Evolutionary conservation across 1,284 basidiomycete genomes (phyloP).

Genomic region (Lentinula novae-zelandiae): DNA sequence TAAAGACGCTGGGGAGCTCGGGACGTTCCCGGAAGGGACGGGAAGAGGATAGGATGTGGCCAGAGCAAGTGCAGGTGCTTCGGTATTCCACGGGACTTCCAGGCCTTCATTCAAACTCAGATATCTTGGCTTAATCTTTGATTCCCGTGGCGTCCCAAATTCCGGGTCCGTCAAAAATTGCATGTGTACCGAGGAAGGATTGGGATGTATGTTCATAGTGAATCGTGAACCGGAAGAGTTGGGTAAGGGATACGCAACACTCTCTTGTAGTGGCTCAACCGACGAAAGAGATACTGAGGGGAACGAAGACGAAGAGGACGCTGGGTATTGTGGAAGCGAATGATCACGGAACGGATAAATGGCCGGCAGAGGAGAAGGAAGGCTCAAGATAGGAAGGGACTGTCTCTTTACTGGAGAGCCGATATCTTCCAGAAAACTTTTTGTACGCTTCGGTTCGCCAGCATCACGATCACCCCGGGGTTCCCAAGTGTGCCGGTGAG

Average conservation of each 20-base stretch:
- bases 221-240: slow-evolving; percentile 5
- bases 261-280: slow-evolving; percentile 13
- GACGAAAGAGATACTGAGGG: not conserved
- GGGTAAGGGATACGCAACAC: slow-evolving; percentile 20
- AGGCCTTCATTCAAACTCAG: slow-evolving; percentile 20
- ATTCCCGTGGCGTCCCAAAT: slow-evolving; percentile 22
- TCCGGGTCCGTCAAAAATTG: slow-evolving; percentile 22
- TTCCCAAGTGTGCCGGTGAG: slow-evolving; percentile 25
- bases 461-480: slow-evolving; percentile 33
- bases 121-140: slow-evolving; percentile 20
- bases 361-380: slow-evolving; percentile 9
- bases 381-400: not conserved
- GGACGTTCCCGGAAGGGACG: not conserved
- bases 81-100: slow-evolving; percentile 19
- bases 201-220: not conserved
- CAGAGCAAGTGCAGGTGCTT: not conserved
- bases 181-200: slow-evolving; percentile 1
- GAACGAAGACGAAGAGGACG: slow-evolving; percentile 5
- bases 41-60: not conserved
- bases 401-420: slow-evolving; percentile 9
- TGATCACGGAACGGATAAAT: slow-evolving; percentile 3
- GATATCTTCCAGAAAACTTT: slow-evolving; percentile 14
- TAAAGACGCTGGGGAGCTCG: not conserved
- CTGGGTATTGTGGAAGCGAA: not conserved
- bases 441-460: slow-evolving; percentile 31